phyloP scores from a whole-genome alignment of 164 flowering plant genomes.

The Chimonanthus salicifolius region DNA sequence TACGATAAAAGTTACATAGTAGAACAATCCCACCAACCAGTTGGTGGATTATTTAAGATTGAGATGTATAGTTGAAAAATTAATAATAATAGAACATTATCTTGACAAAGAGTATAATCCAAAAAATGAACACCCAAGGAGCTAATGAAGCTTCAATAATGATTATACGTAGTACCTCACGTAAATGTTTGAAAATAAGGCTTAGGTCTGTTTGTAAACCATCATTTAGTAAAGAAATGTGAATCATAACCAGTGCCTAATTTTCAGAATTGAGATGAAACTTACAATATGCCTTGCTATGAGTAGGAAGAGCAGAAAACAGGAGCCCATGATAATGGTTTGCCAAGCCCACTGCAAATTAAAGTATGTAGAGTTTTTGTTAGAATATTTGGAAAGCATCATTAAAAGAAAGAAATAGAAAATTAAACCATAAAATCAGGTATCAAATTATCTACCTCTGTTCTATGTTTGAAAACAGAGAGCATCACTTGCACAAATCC shows the following conservation, averaged over 20 bases:
- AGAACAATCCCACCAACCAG: too few relatives aligned
- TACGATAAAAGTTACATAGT: too few relatives aligned
- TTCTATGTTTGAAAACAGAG: conserved; percentile 30
- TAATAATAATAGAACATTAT: too few relatives aligned
- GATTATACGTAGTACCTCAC: too few relatives aligned
- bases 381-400: background rate
- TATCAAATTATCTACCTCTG: conserved; percentile 32
- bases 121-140: too few relatives aligned
- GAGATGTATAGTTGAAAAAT: too few relatives aligned
- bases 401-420: background rate
- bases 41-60: too few relatives aligned
- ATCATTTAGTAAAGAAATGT: too few relatives aligned
- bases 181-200: too few relatives aligned
- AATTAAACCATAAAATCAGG: background rate
- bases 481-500: conserved; percentile 46
- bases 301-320: conserved; percentile 41
- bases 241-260: background rate
- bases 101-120: too few relatives aligned
- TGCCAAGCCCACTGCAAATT: conserved; percentile 50
- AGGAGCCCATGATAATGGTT: conserved; percentile 42
- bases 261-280: background rate
- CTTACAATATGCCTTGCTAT: conserved; percentile 47
- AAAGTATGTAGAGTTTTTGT: background rate
- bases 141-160: too few relatives aligned
- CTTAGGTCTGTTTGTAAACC: too few relatives aligned